phyloP scores from a whole-genome alignment of 176 grass and related monocot species.

The Paspalum notatum region DNA sequence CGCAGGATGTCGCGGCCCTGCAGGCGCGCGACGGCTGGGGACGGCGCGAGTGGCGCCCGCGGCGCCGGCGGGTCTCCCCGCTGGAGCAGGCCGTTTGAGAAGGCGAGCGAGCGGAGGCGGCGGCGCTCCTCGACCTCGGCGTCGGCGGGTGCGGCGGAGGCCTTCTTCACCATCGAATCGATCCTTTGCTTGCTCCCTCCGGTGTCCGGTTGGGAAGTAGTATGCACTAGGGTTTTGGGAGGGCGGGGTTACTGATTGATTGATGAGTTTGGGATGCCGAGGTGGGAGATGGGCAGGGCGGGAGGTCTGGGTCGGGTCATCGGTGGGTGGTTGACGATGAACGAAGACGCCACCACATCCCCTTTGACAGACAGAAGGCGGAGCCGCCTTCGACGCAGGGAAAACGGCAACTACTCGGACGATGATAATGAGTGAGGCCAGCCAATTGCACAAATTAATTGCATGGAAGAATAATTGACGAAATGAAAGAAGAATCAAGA shows the following conservation, averaged over 20 bases:
- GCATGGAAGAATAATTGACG: no score
- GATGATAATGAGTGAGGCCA: no score
- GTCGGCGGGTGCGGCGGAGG: background rate
- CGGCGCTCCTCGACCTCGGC: constrained; percentile 56
- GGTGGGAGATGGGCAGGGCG: background rate
- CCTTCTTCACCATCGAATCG: constrained; percentile 82
- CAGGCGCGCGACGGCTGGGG: constrained; percentile 61
- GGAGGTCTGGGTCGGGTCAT: background rate
- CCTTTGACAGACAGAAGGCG: no score
- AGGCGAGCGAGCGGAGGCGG: constrained; percentile 67
- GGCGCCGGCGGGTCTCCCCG: constrained; percentile 46
- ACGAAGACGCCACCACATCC: background rate
- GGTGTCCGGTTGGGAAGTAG: background rate
- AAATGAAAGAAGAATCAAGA: no score
- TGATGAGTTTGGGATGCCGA: background rate
- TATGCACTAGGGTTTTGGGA: constrained; percentile 11
- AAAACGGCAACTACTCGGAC: background rate
- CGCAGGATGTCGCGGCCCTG: constrained; percentile 87
- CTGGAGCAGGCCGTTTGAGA: constrained; percentile 68
- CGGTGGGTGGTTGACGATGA: background rate
- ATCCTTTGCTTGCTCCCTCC: background rate
- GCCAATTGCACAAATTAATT: no score
- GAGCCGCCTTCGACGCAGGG: background rate
- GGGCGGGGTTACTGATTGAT: background rate
- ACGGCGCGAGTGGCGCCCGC: constrained; percentile 49